A percentile compares a stretch with the other conserved stretches of the same genome.
phyloP scores from a whole-genome alignment of 179 eudicot genomes.

The Heliamphora ciliata region DNA sequence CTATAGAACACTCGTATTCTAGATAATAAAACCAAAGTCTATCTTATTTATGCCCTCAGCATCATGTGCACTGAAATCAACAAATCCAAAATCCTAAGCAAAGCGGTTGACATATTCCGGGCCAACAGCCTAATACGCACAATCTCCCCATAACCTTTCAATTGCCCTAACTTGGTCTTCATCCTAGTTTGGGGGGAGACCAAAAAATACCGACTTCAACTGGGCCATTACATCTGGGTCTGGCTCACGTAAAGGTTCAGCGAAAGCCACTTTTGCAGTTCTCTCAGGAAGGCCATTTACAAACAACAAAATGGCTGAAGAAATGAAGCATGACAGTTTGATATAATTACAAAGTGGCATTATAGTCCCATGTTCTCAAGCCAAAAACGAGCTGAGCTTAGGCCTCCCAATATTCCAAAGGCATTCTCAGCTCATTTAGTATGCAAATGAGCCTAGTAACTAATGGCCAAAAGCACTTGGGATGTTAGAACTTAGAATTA shows the following conservation, averaged over 20 bases:
- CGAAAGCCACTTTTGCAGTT: conserved; percentile 85
- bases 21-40: conserved; percentile 27
- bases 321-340: no score
- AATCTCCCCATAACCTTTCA: conserved; percentile 66
- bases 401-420: no score
- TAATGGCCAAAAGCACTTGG: no score
- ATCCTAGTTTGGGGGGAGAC: conserved; percentile 74
- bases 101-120: conserved; percentile 70
- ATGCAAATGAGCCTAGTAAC: no score
- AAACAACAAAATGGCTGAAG: no score
- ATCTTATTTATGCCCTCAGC: conserved; percentile 60
- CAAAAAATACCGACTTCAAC: conserved; percentile 80
- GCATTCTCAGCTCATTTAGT: no score
- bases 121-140: conserved; percentile 54
- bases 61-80: conserved; percentile 68
- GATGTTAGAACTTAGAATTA: no score
- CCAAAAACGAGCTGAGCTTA: no score
- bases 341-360: no score
- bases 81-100: conserved; percentile 91
- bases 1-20: no score
- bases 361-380: no score
- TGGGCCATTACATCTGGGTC: conserved; percentile 83
- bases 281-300: conserved; percentile 62
- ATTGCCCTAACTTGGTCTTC: conserved; percentile 66
- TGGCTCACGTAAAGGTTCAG: conserved; percentile 84